A percentile compares a stretch with the other conserved stretches of the same genome.
Evolutionary conservation across 257 asterid species (phyloP).

Genomic region (Nicotiana paniculata): DNA sequence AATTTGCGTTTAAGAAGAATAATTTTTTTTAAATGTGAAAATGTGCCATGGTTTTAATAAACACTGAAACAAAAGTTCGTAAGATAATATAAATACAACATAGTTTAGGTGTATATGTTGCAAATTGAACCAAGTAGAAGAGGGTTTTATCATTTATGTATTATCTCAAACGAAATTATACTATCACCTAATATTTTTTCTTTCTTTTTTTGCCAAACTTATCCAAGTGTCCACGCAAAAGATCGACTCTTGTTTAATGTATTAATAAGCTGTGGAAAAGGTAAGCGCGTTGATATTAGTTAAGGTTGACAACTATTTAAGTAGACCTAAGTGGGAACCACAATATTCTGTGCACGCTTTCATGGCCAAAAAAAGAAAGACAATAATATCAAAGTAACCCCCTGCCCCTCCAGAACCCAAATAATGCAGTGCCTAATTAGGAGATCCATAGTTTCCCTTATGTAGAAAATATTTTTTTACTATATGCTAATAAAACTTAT

Average conservation of each 20-base stretch:
- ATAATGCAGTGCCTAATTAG: too few relatives aligned
- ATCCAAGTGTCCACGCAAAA: not conserved
- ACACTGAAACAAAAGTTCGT: not conserved
- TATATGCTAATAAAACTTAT: too few relatives aligned
- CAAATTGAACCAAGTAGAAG: not conserved
- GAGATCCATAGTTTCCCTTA: too few relatives aligned
- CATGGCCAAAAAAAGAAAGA: not conserved
- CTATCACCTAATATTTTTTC: not conserved
- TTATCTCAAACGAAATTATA: not conserved
- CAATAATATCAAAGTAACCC: not conserved
- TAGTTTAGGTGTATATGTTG: not conserved
- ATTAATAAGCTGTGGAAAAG: not conserved
- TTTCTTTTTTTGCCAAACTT: not conserved
- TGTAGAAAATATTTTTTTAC: too few relatives aligned
- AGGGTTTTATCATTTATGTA: not conserved
- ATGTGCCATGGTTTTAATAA: not conserved
- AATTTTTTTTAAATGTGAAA: not conserved
- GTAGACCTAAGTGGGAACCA: not conserved
- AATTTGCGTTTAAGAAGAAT: not conserved
- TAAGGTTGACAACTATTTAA: not conserved
- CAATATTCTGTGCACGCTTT: not conserved
- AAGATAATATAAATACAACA: not conserved
- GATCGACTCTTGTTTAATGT: not conserved
- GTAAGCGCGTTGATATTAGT: not conserved
- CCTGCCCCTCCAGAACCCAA: too few relatives aligned